Evolutionary conservation across 345 rosid species (phyloP).

Genomic region (Acer saccharum): DNA sequence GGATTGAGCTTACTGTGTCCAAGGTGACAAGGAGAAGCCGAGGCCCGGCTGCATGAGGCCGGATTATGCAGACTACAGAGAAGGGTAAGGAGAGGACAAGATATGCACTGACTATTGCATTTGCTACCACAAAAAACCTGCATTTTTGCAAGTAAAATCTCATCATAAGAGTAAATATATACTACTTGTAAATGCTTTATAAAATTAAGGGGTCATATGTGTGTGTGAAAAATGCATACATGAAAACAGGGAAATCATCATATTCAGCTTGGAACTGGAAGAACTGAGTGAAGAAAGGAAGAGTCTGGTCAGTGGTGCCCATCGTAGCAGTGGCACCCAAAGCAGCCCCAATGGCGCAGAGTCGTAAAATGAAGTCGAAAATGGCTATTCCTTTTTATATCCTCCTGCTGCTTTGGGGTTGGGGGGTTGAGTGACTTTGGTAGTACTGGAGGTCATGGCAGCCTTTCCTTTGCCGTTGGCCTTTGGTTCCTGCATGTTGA

Average conservation of each 20-base stretch:
- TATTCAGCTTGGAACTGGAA: conserved; percentile 62
- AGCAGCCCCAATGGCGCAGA: conserved; percentile 39
- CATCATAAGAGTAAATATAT: background rate
- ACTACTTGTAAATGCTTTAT: too few relatives aligned
- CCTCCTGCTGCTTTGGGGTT: conserved; percentile 19
- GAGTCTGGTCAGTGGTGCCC: conserved; percentile 46
- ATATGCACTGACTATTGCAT: conserved; percentile 41
- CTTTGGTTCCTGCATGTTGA: conserved; percentile 21
- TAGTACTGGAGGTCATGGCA: background rate
- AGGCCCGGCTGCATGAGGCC: conserved; percentile 37
- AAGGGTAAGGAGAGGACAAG: conserved; percentile 61
- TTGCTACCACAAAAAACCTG: conserved; percentile 51
- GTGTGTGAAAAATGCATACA: conserved; percentile 18
- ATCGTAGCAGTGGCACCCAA: conserved; percentile 44
- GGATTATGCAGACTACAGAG: conserved; percentile 51
- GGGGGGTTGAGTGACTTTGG: conserved; percentile 9
- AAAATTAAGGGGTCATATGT: background rate
- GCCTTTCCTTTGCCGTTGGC: conserved; percentile 33
- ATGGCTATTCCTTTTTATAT: conserved; percentile 43
- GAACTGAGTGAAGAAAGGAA: conserved; percentile 71
- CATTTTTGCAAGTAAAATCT: background rate
- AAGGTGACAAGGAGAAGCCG: conserved; percentile 48
- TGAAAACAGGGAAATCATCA: conserved; percentile 43
- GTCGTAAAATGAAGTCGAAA: conserved; percentile 47
- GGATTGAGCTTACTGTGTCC: conserved; percentile 34